A percentile compares a stretch with the other conserved stretches of the same genome.
These are phyloP conservation scores for Lactarius akahatsu DNA, from an alignment of 768 basidiomycete genomes.

Conservation along the genomic window DNA sequence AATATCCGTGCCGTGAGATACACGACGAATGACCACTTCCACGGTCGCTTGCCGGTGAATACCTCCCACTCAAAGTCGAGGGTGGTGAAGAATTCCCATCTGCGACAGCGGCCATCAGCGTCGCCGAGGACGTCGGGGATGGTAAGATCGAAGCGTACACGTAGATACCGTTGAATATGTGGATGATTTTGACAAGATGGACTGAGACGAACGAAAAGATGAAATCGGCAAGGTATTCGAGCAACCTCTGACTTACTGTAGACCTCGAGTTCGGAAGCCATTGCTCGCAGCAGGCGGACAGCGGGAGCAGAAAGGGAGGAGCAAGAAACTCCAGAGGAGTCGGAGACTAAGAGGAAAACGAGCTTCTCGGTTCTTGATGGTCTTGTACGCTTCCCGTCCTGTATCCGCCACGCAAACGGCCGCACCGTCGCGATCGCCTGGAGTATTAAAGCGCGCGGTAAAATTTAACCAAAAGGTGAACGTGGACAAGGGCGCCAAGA, in stretches of 20 bases:
- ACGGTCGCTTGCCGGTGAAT: conserved; percentile 26
- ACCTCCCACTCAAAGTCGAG: conserved; percentile 27
- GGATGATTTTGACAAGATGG: conserved; percentile 22
- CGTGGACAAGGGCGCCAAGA: not conserved
- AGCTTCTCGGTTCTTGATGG: conserved; percentile 9
- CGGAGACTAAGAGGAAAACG: conserved; percentile 20
- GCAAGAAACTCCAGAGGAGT: not conserved
- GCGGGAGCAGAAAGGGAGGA: not conserved
- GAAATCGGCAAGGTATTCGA: not conserved
- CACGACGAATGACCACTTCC: conserved; percentile 28
- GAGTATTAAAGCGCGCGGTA: not conserved
- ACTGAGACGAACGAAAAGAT: not conserved
- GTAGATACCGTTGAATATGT: conserved; percentile 25
- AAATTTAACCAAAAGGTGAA: conserved; percentile 1
- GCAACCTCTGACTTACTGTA: conserved; percentile 2
- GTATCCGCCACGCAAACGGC: conserved; percentile 4
- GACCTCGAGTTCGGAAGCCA: conserved; percentile 18
- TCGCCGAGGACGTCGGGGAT: not conserved
- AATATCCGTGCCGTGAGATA: conserved; percentile 20
- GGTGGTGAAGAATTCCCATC: conserved; percentile 29
- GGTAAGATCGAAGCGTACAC: conserved; percentile 20
- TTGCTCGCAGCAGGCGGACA: not conserved
- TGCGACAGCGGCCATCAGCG: conserved; percentile 1
- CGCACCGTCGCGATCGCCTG: not conserved
- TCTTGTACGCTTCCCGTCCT: conserved; percentile 1